Percentiles rank a stretch among this genome's conserved stretches.
Evolutionary conservation across 2,329 filamentous ascomycete genomes (phyloP).

Genomic region (Pestalotiopsis sp.): DNA sequence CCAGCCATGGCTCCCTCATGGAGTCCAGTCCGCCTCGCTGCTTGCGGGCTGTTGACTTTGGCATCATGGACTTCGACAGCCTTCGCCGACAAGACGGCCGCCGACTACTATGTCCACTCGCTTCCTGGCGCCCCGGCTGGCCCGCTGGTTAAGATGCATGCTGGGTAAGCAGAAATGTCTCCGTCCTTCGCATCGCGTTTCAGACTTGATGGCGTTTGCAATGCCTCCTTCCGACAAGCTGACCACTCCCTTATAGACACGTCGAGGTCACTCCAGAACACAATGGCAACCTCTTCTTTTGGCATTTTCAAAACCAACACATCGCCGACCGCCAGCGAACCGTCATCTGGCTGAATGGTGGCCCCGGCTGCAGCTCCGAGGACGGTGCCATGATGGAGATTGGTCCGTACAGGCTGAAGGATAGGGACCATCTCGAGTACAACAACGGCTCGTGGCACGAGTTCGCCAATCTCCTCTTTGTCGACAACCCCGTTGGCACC

Average conservation of each 20-base stretch:
- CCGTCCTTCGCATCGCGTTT: conserved; percentile 11
- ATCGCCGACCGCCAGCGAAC: conserved; percentile 90
- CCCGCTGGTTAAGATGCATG: conserved; percentile 92
- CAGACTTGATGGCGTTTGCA: conserved; percentile 9
- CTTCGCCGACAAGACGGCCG: conserved; percentile 57
- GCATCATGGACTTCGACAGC: conserved; percentile 42
- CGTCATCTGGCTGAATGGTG: conserved; percentile 96
- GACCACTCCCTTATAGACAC: conserved; percentile 60
- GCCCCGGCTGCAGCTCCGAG: conserved; percentile 95
- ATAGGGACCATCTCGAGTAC: conserved; percentile 70
- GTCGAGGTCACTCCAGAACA: conserved; percentile 84
- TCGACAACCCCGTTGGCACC: conserved; percentile 95
- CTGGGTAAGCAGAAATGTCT: conserved; percentile 71
- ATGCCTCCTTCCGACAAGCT: neutral
- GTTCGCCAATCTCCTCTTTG: conserved; percentile 94
- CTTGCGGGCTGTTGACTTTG: conserved; percentile 40
- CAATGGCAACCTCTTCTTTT: conserved; percentile 97
- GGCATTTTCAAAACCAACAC: conserved; percentile 95
- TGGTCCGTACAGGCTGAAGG: conserved; percentile 85
- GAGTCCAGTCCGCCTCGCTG: conserved; percentile 25
- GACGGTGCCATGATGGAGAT: conserved; percentile 97
- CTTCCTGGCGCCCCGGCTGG: conserved; percentile 83
- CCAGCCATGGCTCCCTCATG: conserved; percentile 30
- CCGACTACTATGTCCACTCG: conserved; percentile 86
- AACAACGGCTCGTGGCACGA: conserved; percentile 99